These are phyloP conservation scores for Mollisiaceae sp. DNA, from an alignment of 2,329 filamentous ascomycete genomes.

Conservation along the genomic window DNA sequence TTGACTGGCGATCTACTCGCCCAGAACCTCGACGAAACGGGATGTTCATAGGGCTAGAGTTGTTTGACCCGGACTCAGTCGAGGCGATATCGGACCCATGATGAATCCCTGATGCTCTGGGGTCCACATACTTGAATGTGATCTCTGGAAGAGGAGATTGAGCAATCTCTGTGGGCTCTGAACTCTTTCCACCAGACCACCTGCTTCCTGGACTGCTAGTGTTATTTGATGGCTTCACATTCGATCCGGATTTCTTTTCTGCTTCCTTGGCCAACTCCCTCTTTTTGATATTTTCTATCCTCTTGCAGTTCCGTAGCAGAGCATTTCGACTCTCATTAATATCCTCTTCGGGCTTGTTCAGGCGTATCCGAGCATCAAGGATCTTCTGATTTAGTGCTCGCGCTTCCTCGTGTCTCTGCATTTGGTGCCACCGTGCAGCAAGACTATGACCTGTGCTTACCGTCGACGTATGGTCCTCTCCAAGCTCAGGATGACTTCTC, in stretches of 20 bases:
- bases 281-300: conserved; percentile 6
- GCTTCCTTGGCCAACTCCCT: not conserved
- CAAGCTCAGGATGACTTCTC: not conserved
- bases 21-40: not conserved
- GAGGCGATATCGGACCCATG: not conserved
- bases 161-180: not conserved
- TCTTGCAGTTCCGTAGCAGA: conserved; percentile 12
- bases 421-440: conserved; percentile 17
- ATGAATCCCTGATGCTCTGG: not conserved
- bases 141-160: not conserved
- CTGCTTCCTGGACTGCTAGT: not conserved
- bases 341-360: conserved; percentile 9
- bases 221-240: not conserved
- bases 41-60: not conserved
- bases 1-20: not conserved
- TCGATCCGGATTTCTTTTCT: not conserved
- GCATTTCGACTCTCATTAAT: conserved; percentile 14
- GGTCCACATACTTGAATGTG: conserved; percentile 1
- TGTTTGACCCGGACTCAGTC: not conserved
- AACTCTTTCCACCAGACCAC: not conserved
- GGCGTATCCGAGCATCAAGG: conserved; percentile 10
- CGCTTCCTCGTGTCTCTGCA: conserved; percentile 3
- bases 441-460: conserved; percentile 15
- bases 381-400: conserved; percentile 12
- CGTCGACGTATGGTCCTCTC: conserved; percentile 9